Conservation (phyloP, 306 rosid species). For the Hylodesmum podocarpum region DNA sequence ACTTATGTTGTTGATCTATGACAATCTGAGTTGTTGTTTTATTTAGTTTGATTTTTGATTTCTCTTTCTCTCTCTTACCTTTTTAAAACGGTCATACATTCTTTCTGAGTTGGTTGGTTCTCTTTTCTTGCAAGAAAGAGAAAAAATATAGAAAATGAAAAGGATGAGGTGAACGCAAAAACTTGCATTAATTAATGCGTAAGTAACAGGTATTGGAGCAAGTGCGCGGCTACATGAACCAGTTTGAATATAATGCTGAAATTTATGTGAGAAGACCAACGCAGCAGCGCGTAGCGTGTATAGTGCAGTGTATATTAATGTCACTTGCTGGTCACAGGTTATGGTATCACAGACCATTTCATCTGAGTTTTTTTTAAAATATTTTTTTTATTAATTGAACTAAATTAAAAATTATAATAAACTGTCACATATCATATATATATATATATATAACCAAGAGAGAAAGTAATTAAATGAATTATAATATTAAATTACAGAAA, state of each 20-base stretch:
- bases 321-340: not conserved
- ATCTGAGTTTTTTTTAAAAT: too few species aligned
- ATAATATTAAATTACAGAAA: too few species aligned
- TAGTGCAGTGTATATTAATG: slow-evolving; percentile 19
- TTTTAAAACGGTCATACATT: slow-evolving; percentile 35
- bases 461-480: too few species aligned
- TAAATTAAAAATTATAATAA: too few species aligned
- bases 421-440: too few species aligned
- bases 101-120: slow-evolving; percentile 23
- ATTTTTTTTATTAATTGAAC: too few species aligned
- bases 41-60: not conserved
- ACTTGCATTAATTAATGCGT: slow-evolving; percentile 6
- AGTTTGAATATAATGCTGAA: slow-evolving; percentile 94
- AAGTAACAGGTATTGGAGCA: slow-evolving; percentile 32
- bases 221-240: slow-evolving; percentile 78
- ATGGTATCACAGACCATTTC: slow-evolving; percentile 16
- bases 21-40: not conserved
- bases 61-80: slow-evolving; percentile 25
- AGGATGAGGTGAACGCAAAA: not conserved
- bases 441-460: too few species aligned
- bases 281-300: not conserved
- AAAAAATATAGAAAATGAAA: not conserved
- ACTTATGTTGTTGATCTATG: slow-evolving; percentile 12
- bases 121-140: slow-evolving; percentile 9
- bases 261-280: slow-evolving; percentile 44